phyloP scores from a whole-genome alignment of 2,329 filamentous ascomycete genomes.

The Aspergillus pseudonomiae region DNA sequence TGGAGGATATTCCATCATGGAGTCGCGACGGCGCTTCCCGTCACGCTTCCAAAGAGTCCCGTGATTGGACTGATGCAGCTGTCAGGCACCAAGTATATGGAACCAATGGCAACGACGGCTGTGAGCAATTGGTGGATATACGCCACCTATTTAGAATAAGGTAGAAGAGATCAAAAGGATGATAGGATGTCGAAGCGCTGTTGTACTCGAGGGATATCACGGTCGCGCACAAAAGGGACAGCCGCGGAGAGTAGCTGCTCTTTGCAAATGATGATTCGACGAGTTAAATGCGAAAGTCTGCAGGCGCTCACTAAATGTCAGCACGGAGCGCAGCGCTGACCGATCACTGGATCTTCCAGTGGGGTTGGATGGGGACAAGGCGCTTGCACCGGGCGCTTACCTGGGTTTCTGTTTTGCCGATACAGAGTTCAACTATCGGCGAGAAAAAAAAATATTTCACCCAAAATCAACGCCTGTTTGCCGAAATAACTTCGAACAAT shows the following conservation, averaged over 20 bases:
- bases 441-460: constrained; percentile 15
- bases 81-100: constrained; percentile 20
- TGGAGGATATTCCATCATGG: constrained; percentile 75
- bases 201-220: constrained; percentile 27
- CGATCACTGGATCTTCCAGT: constrained; percentile 45
- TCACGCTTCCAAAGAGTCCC: constrained; percentile 28
- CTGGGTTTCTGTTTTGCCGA: constrained; percentile 29
- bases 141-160: constrained; percentile 19
- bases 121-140: constrained; percentile 22
- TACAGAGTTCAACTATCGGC: constrained; percentile 17
- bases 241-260: constrained; percentile 26
- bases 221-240: constrained; percentile 30
- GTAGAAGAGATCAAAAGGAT: constrained; percentile 20
- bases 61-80: constrained; percentile 21
- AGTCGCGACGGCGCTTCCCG: constrained; percentile 28
- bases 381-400: constrained; percentile 35
- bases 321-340: constrained; percentile 44
- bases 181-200: constrained; percentile 28
- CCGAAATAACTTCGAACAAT: constrained; percentile 28
- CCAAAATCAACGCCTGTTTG: constrained; percentile 23
- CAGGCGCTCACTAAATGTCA: constrained; percentile 45
- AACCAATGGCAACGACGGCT: constrained; percentile 24
- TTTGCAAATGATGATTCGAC: constrained; percentile 46
- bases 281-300: constrained; percentile 39
- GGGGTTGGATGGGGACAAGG: constrained; percentile 27